Evolutionary conservation across 768 basidiomycete genomes (phyloP).

Genomic region (Sistotremastrum niveocremeum): DNA sequence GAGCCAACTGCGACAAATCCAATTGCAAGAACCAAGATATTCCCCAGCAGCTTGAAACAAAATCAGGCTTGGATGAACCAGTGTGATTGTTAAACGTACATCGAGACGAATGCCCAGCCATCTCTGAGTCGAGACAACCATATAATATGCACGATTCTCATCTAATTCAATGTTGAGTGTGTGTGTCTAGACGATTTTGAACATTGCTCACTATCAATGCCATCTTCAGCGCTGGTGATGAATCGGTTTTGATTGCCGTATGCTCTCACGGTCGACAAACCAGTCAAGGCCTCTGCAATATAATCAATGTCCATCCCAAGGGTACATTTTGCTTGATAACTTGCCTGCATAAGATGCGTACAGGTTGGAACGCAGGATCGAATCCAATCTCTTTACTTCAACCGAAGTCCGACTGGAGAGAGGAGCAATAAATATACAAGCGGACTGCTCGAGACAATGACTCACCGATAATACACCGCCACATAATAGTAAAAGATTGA

Average conservation of each 20-base stretch:
- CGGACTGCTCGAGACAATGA: not conserved
- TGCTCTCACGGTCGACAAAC: slow-evolving; percentile 10
- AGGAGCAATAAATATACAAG: not conserved
- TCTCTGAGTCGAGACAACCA: slow-evolving; percentile 13
- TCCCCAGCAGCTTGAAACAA: slow-evolving; percentile 8
- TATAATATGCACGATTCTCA: slow-evolving; percentile 14
- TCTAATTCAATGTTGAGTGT: slow-evolving; percentile 11
- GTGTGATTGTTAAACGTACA: not conserved
- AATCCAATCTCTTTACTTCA: slow-evolving; percentile 12
- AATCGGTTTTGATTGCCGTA: slow-evolving; percentile 7
- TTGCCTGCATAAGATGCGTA: slow-evolving; percentile 9
- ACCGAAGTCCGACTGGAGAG: slow-evolving; percentile 8
- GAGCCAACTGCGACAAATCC: slow-evolving; percentile 23
- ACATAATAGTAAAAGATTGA: slow-evolving; percentile 10
- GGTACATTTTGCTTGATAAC: not conserved
- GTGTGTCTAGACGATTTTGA: slow-evolving; percentile 15
- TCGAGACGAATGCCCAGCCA: slow-evolving; percentile 23
- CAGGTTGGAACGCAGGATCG: slow-evolving; percentile 9
- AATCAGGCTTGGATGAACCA: too few relatives aligned
- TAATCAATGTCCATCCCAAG: too few relatives aligned
- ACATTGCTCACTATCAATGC: not conserved
- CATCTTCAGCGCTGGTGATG: not conserved
- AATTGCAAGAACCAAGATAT: slow-evolving; percentile 21
- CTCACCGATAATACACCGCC: slow-evolving; percentile 13
- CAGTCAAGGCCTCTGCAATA: slow-evolving; percentile 9